Percentiles rank a stretch among this genome's conserved stretches.
phyloP scores from a whole-genome alignment of 225 moss, liverwort and hornwort species.

The Pseudisothecium myosuroides region DNA sequence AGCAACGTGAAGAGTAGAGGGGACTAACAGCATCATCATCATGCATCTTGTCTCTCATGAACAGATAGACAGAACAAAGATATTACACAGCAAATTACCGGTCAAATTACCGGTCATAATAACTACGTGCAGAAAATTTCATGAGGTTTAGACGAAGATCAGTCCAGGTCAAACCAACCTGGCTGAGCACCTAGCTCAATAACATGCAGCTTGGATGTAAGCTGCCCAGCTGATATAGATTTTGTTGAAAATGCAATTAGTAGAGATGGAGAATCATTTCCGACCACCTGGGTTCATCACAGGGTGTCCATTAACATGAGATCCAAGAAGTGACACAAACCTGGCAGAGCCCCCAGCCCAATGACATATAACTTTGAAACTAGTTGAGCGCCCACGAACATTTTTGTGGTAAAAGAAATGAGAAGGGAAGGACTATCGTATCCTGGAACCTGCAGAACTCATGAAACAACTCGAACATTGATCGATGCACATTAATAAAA shows the following conservation, averaged over 20 bases:
- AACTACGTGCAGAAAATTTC: neutral
- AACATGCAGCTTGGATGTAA: conserved; percentile 89
- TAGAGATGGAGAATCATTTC: conserved; percentile 67
- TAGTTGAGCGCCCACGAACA: conserved; percentile 17
- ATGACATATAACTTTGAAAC: conserved; percentile 21
- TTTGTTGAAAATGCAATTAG: conserved; percentile 87
- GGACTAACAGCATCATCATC: neutral
- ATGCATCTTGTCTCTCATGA: neutral
- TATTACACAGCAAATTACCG: neutral
- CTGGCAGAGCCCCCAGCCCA: conserved; percentile 28
- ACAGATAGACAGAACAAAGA: neutral
- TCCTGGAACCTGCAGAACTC: conserved; percentile 29
- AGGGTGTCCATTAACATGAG: conserved; percentile 9
- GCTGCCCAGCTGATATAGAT: conserved; percentile 73
- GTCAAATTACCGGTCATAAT: neutral
- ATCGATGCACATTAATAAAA: neutral
- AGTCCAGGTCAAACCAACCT: conserved; percentile 49
- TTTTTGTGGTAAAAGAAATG: conserved; percentile 24
- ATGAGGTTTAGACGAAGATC: neutral
- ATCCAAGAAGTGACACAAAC: conserved; percentile 4
- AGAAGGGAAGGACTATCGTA: conserved; percentile 5
- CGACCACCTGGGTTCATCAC: conserved; percentile 59
- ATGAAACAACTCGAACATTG: conserved; percentile 6
- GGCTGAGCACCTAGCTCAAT: conserved; percentile 91
- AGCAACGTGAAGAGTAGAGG: neutral